Conservation (phyloP, 106 monocot species). For the Amphibolis antarctica region DNA sequence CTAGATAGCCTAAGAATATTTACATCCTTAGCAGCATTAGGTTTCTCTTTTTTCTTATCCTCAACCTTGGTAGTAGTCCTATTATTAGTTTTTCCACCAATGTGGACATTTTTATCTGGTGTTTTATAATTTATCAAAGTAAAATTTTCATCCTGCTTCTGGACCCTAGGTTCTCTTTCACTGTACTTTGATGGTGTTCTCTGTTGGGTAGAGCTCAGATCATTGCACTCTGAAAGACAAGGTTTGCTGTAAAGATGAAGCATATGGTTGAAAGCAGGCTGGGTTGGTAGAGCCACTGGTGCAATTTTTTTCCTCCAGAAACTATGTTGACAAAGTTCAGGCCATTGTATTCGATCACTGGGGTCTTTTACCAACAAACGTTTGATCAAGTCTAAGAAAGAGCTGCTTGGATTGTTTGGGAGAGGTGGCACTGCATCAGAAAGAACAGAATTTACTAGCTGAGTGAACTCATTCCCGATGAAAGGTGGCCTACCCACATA, state of each 20-base stretch:
- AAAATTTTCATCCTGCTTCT: constrained; percentile 45
- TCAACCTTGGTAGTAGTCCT: constrained; percentile 36
- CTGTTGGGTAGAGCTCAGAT: constrained; percentile 40
- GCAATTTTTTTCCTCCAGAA: constrained; percentile 78
- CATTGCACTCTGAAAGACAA: constrained; percentile 43
- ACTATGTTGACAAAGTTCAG: constrained; percentile 68
- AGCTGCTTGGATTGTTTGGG: constrained; percentile 50
- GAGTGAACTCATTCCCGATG: constrained; percentile 66
- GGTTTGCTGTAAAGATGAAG: constrained; percentile 40
- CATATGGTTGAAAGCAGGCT: constrained; percentile 59
- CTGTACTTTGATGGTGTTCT: constrained; percentile 39
- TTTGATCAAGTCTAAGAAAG: constrained; percentile 59
- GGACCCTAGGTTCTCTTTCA: constrained; percentile 24
- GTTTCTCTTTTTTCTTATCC: constrained; percentile 27
- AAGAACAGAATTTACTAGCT: constrained; percentile 80
- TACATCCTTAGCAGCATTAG: constrained; percentile 31
- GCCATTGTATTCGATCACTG: constrained; percentile 76
- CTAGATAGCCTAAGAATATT: constrained; percentile 87
- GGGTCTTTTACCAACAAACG: constrained; percentile 77
- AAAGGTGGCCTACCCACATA: constrained; percentile 83
- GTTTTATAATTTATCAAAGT: constrained; percentile 29
- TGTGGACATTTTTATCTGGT: constrained; percentile 41
- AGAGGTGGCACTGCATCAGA: constrained; percentile 71
- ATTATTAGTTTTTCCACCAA: constrained; percentile 26
- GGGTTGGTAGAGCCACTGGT: constrained; percentile 48